phyloP scores from a whole-genome alignment of 768 basidiomycete genomes.

The Boletus bicolor region DNA sequence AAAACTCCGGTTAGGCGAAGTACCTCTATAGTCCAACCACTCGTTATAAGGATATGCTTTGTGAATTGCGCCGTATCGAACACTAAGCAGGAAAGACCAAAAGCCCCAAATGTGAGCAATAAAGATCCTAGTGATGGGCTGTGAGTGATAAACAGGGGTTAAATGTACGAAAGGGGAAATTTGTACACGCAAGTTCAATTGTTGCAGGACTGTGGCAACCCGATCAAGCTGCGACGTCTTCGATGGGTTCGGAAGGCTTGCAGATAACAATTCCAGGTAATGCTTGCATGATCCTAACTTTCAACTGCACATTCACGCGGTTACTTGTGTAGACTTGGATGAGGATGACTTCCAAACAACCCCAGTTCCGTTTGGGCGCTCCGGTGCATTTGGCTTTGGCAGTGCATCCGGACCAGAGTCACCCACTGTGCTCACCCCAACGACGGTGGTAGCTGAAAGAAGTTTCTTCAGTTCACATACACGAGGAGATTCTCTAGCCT shows the following conservation, averaged over 20 bases:
- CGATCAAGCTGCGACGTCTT: neutral
- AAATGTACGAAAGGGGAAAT: slow-evolving; percentile 15
- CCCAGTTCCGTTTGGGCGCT: slow-evolving; percentile 67
- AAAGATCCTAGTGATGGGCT: too few species aligned
- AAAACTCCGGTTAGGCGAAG: too few species aligned
- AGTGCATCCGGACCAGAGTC: slow-evolving; percentile 60
- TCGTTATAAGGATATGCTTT: too few species aligned
- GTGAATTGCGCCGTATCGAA: too few species aligned
- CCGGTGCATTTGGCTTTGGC: slow-evolving; percentile 47
- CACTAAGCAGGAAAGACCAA: too few species aligned
- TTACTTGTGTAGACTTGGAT: slow-evolving; percentile 62
- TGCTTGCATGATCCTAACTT: neutral
- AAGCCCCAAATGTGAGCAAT: too few species aligned
- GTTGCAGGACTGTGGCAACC: neutral
- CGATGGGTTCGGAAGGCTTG: slow-evolving; percentile 39
- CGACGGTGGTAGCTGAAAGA: slow-evolving; percentile 43
- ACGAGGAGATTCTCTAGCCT: slow-evolving; percentile 75
- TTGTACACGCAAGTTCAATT: neutral
- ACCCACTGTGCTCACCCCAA: slow-evolving; percentile 56
- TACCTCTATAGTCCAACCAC: too few species aligned
- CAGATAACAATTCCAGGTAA: slow-evolving; percentile 50
- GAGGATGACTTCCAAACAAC: slow-evolving; percentile 67
- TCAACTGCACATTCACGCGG: neutral
- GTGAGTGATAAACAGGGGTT: neutral
- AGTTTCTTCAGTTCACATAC: slow-evolving; percentile 61